These are phyloP conservation scores for Ambispora gerdemannii DNA, from an alignment of 192 early-diverging fungal genomes.

Conservation along the genomic window DNA sequence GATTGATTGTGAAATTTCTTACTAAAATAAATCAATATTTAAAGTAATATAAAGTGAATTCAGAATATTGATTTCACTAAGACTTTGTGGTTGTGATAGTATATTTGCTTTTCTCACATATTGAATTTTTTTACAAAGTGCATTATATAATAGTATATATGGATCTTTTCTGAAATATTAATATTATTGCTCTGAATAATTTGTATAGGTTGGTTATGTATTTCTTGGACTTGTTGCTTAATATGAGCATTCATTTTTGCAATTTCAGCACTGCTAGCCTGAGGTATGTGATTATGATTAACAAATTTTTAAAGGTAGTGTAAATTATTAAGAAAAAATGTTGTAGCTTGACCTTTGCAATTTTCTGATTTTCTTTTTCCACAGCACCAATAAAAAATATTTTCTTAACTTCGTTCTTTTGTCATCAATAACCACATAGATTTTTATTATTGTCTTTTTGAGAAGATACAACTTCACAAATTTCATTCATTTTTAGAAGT, in stretches of 20 bases:
- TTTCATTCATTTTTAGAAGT: too few relatives aligned
- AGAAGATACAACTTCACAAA: too few relatives aligned
- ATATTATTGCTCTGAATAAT: not conserved
- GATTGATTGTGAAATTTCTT: not conserved
- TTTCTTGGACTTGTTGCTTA: too few relatives aligned
- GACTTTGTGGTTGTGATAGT: not conserved
- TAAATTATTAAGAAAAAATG: not conserved
- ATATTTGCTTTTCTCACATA: not conserved
- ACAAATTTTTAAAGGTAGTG: not conserved
- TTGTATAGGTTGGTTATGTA: too few relatives aligned
- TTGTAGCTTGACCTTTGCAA: not conserved
- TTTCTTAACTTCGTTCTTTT: too few relatives aligned
- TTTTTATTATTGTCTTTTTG: too few relatives aligned
- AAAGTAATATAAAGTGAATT: not conserved
- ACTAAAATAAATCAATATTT: not conserved
- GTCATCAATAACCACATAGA: too few relatives aligned
- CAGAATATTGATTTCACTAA: not conserved
- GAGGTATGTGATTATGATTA: too few relatives aligned
- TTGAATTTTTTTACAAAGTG: not conserved
- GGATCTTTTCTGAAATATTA: not conserved
- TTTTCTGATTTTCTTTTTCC: not conserved
- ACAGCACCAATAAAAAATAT: slow-evolving; percentile 10
- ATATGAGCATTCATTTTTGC: too few relatives aligned
- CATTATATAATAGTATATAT: not conserved
- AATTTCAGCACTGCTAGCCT: too few relatives aligned